These are phyloP conservation scores for Moniliophthora roreri DNA, from an alignment of 1,284 basidiomycete species.

Conservation along the genomic window DNA sequence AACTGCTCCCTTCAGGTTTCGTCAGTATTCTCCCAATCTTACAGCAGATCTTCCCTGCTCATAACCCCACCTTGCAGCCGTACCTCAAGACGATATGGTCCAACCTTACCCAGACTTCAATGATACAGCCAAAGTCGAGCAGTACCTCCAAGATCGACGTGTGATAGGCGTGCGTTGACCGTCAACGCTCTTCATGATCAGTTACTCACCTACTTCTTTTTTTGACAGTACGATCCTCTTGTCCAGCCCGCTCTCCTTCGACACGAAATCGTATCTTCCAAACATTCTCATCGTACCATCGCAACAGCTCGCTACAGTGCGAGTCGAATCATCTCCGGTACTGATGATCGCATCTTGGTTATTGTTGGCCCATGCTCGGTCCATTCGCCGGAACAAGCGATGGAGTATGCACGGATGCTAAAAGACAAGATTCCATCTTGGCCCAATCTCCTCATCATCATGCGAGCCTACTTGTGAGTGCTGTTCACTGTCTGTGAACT, in stretches of 20 bases:
- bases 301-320: slow-evolving; percentile 77
- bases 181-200: background rate
- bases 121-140: slow-evolving; percentile 58
- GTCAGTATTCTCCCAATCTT: slow-evolving; percentile 28
- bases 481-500: slow-evolving; percentile 7
- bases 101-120: slow-evolving; percentile 64
- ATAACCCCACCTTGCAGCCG: slow-evolving; percentile 28
- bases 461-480: slow-evolving; percentile 93
- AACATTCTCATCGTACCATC: slow-evolving; percentile 67
- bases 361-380: slow-evolving; percentile 97
- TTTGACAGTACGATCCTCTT: slow-evolving; percentile 83
- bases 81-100: slow-evolving; percentile 40
- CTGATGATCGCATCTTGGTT: slow-evolving; percentile 85
- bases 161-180: slow-evolving; percentile 66
- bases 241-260: slow-evolving; percentile 88
- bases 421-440: slow-evolving; percentile 68
- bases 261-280: slow-evolving; percentile 74
- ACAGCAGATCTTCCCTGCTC: slow-evolving; percentile 20
- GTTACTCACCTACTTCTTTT: slow-evolving; percentile 7
- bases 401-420: slow-evolving; percentile 86
- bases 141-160: slow-evolving; percentile 75
- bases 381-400: slow-evolving; percentile 85
- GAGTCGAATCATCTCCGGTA: slow-evolving; percentile 78
- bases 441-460: slow-evolving; percentile 87
- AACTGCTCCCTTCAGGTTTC: slow-evolving; percentile 36